Evolutionary conservation across 345 rosid species (phyloP), one percentile per base, ranked within the genome.

Genomic region (Corymbia maculata): DNA sequence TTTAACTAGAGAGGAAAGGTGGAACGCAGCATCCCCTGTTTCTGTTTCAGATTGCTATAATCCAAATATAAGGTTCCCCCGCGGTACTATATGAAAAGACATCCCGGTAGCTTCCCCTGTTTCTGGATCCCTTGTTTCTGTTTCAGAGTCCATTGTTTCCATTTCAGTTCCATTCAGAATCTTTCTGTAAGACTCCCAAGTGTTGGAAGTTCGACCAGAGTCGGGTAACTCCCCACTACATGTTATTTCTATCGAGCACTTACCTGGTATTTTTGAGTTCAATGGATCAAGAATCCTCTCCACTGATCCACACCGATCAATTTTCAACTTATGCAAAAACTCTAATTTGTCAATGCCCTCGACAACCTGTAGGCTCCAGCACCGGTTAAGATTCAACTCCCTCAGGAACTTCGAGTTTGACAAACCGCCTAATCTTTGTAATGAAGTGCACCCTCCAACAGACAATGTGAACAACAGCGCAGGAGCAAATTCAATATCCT

Each of bases 281-380:
- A 2, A 24, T 9, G n/a, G 0, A 4, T 4, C 6, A 57, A 57
- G 0, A 24, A 57, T 57, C 64, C n/a, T 57, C 22, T 1, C 28
- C n/a, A 24, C 0, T 57, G 64, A 57, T 22, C 0, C 1, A n/a
- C 64, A 57, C 1, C 2, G 1, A 0, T 0, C 0, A 22, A 57
- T 22, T 0, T 0, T 0, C 13, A 57, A 22, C 0, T 0, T 0
- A 0, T 0, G 0, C n/a, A 57, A 57, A 9, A 57, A 24, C 64
- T 9, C 64, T 2, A 57, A 0, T 57, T 57, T 13, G 0, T 24
- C 64, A 9, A 57, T 57, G 28, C 61, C 61, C 61, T 55, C 28
- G 1, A 55, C 9, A 22, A 57, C 64, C n/a, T 24, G 0, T 4
- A 57, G 3, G 64, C n/a, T 57, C 13, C 2, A 1, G 13, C 64